These are phyloP conservation scores for Penicillium turbatum DNA, from an alignment of 495 filamentous ascomycete genomes.

Conservation along the genomic window DNA sequence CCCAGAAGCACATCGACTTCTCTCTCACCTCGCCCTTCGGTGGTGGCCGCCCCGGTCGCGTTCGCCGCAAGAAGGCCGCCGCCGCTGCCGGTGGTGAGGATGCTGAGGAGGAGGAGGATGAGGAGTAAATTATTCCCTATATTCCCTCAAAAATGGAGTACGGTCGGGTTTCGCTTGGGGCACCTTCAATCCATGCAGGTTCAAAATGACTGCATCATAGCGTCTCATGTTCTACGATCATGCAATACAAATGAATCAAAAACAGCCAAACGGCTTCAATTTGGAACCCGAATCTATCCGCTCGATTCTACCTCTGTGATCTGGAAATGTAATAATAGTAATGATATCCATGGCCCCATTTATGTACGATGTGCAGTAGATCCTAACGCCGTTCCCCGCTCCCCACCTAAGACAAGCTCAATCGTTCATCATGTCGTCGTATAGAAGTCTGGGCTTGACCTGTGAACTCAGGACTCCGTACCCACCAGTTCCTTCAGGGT, in stretches of 20 bases:
- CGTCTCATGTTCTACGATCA: constrained; percentile 46
- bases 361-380: constrained; percentile 18
- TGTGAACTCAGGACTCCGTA: constrained; percentile 24
- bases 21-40: constrained; percentile 94
- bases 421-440: constrained; percentile 23
- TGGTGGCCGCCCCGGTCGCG: constrained; percentile 93
- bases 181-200: constrained; percentile 35
- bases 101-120: constrained; percentile 84
- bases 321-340: constrained; percentile 1
- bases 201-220: constrained; percentile 44
- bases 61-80: constrained; percentile 98
- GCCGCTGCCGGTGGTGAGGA: constrained; percentile 88
- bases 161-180: constrained; percentile 43
- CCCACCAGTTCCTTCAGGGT: constrained; percentile 65
- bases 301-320: not conserved
- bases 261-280: constrained; percentile 37
- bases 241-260: constrained; percentile 41
- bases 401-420: constrained; percentile 6
- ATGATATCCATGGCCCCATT: not conserved
- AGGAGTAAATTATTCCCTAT: constrained; percentile 53
- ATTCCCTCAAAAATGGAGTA: constrained; percentile 33
- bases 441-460: not conserved
- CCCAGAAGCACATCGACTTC: constrained; percentile 99
- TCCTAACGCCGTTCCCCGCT: constrained; percentile 25
- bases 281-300: constrained; percentile 28